Evolutionary conservation across 1,284 basidiomycete species (phyloP).

Genomic region (Naganishia liquefaciens): DNA sequence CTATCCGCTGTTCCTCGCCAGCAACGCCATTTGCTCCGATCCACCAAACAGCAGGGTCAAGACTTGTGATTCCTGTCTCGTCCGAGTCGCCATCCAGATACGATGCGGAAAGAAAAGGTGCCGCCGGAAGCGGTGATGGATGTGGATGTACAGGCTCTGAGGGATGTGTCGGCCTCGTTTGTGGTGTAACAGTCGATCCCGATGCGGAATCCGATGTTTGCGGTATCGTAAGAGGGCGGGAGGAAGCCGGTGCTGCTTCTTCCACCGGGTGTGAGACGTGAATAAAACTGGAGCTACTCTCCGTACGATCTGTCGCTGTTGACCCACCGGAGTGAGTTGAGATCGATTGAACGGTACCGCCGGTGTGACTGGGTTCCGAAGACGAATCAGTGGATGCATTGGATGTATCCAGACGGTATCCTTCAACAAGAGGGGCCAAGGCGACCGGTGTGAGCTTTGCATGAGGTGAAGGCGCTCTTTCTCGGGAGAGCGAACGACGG

Average conservation of each 20-base stretch:
- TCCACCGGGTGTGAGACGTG: conserved; percentile 43
- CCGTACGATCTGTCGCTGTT: conserved; percentile 20
- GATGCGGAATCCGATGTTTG: conserved; percentile 9
- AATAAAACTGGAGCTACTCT: conserved; percentile 39
- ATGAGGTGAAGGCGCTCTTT: background rate
- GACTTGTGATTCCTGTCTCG: conserved; percentile 19
- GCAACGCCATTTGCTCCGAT: conserved; percentile 31
- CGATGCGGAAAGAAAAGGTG: conserved; percentile 23
- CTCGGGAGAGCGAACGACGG: background rate
- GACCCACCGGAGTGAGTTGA: conserved; percentile 14
- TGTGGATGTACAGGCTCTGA: background rate
- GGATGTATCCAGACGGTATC: conserved; percentile 32
- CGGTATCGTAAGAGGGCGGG: background rate
- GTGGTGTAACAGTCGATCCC: conserved; percentile 16
- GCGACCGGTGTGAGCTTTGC: conserved; percentile 2
- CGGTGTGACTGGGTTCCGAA: conserved; percentile 33
- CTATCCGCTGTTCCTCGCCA: conserved; percentile 34
- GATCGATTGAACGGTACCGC: conserved; percentile 28
- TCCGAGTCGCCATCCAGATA: conserved; percentile 33
- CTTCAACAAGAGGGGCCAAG: conserved; percentile 25
- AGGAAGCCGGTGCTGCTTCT: background rate
- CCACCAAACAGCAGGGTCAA: conserved; percentile 35
- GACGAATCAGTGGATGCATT: conserved; percentile 36
- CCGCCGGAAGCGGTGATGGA: background rate
- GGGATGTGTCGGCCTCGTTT: background rate